Conservation (phyloP, 768 basidiomycete genomes). For the Dictyophora rubrovolvata region DNA sequence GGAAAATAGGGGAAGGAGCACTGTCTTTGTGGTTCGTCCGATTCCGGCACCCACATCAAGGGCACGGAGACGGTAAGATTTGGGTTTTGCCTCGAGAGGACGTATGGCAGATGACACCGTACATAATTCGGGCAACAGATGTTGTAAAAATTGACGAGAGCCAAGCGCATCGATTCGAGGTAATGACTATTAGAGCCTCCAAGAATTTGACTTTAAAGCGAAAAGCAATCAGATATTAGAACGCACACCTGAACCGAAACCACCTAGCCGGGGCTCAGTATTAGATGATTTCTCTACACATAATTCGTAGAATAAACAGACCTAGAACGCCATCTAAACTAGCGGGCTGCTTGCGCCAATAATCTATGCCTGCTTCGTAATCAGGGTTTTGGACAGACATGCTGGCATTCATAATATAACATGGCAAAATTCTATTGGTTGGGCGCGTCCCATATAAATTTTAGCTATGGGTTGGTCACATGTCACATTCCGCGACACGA, state of each 20-base stretch:
- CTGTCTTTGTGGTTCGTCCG: constrained; percentile 81
- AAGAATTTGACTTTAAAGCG: background rate
- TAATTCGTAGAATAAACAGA: constrained; percentile 15
- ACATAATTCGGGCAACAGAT: constrained; percentile 70
- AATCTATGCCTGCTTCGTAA: constrained; percentile 68
- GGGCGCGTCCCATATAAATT: constrained; percentile 10
- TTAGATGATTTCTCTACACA: constrained; percentile 31
- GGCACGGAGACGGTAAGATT: constrained; percentile 49
- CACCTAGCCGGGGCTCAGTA: constrained; percentile 11
- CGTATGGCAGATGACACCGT: constrained; percentile 66
- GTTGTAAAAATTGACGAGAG: constrained; percentile 79
- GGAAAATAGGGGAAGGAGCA: constrained; percentile 79
- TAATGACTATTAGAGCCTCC: constrained; percentile 44
- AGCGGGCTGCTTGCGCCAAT: constrained; percentile 79
- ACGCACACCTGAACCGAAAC: constrained; percentile 28
- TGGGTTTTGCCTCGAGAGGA: constrained; percentile 26
- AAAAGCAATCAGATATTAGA: constrained; percentile 5
- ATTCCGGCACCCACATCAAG: constrained; percentile 94
- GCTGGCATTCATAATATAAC: too few species aligned
- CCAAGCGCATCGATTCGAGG: constrained; percentile 86
- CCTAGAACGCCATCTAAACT: constrained; percentile 84
- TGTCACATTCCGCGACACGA: constrained; percentile 8
- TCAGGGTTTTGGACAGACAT: constrained; percentile 29
- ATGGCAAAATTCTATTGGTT: background rate
- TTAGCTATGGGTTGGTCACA: constrained; percentile 16